phyloP scores from a whole-genome alignment of 2,329 filamentous ascomycete species.

The Clathrospora elynae region DNA sequence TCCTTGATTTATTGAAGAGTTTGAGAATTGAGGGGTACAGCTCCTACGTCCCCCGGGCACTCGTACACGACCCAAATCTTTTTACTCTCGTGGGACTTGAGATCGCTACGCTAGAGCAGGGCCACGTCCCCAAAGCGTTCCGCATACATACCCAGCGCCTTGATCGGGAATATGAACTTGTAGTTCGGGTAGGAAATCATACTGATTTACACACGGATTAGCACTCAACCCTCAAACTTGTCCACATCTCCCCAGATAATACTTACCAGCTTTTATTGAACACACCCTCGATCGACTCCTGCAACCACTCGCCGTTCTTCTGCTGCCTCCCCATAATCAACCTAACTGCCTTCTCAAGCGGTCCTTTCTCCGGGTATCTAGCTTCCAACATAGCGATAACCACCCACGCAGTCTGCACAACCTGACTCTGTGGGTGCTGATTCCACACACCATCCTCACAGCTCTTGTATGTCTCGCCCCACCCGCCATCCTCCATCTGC shows the following conservation, averaged over 20 bases:
- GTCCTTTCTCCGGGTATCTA: slow-evolving; percentile 74
- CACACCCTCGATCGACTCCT: slow-evolving; percentile 95
- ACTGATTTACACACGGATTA: slow-evolving; percentile 51
- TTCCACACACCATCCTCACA: slow-evolving; percentile 78
- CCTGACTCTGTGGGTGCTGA: slow-evolving; percentile 80
- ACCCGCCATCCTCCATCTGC: slow-evolving; percentile 88
- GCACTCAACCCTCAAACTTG: background rate
- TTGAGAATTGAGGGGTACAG: too few species aligned
- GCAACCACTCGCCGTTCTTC: slow-evolving; percentile 88
- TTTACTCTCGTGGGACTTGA: too few species aligned
- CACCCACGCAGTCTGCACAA: slow-evolving; percentile 95
- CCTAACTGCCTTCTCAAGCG: slow-evolving; percentile 73
- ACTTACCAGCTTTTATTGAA: slow-evolving; percentile 95
- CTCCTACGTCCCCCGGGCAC: too few species aligned
- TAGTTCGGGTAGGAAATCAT: slow-evolving; percentile 99
- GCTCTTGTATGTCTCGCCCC: slow-evolving; percentile 92
- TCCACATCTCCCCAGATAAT: background rate
- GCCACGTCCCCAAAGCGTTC: slow-evolving; percentile 39
- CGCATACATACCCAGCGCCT: slow-evolving; percentile 89
- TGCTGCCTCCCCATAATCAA: slow-evolving; percentile 87
- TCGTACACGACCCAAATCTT: too few species aligned
- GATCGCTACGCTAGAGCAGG: too few species aligned
- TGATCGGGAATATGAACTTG: slow-evolving; percentile 94
- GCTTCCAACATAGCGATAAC: slow-evolving; percentile 81
- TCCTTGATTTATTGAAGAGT: too few species aligned